phyloP scores from a whole-genome alignment of 306 rosid genomes.

The Inga leiocalycina region DNA sequence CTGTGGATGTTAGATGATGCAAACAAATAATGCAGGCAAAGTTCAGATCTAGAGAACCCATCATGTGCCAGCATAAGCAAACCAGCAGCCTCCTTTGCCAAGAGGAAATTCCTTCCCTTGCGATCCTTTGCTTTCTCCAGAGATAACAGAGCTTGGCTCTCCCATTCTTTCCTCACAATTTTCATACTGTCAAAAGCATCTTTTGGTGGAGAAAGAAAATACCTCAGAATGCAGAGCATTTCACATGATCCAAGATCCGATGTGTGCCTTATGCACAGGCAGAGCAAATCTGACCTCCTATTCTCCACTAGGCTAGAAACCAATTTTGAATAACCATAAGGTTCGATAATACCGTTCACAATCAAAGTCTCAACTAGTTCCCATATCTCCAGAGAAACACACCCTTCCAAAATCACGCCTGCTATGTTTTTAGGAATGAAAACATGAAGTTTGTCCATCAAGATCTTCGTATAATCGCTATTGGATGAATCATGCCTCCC shows the following conservation, averaged over 20 bases:
- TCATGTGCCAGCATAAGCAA: constrained; percentile 86
- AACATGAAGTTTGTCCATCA: constrained; percentile 55
- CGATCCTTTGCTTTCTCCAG: constrained; percentile 52
- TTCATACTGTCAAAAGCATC: no score
- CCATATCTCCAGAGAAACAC: constrained; percentile 72
- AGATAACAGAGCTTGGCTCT: constrained; percentile 26
- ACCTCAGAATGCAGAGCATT: no score
- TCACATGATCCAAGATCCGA: constrained; percentile 62
- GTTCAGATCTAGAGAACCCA: constrained; percentile 65
- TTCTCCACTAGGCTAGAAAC: constrained; percentile 49
- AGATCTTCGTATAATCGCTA: constrained; percentile 37
- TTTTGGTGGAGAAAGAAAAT: no score
- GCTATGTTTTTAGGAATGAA: constrained; percentile 54
- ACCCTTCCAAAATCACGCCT: constrained; percentile 65
- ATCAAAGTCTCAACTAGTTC: constrained; percentile 67
- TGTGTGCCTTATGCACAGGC: constrained; percentile 66
- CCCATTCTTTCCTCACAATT: no score
- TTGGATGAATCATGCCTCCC: constrained; percentile 39
- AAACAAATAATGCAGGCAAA: constrained; percentile 77
- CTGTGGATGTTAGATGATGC: constrained; percentile 67
- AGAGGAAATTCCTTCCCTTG: constrained; percentile 37
- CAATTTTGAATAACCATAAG: constrained; percentile 52
- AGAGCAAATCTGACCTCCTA: constrained; percentile 66
- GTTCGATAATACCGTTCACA: constrained; percentile 53
- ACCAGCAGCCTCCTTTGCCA: constrained; percentile 74